Evolutionary conservation across 73 alveolate species (phyloP).

Genomic region (Breviolum minutum): DNA sequence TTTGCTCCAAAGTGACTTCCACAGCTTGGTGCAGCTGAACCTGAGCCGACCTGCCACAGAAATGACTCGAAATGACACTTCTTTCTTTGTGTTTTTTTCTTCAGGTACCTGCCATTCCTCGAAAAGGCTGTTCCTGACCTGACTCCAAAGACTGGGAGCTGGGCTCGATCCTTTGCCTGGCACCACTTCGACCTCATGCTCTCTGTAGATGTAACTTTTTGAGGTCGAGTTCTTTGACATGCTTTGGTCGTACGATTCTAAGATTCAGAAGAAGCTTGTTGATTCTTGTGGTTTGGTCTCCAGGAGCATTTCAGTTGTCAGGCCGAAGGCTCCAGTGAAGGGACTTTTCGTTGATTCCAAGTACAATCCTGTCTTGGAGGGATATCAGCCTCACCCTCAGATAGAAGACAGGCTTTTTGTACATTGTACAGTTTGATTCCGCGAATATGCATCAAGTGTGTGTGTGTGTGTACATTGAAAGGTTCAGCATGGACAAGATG

Average conservation of each 20-base stretch:
- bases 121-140: constrained; percentile 20
- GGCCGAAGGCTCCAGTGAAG: constrained; percentile 24
- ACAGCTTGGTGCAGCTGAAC: too few relatives aligned
- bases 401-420: too few relatives aligned
- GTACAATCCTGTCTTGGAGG: constrained; percentile 63
- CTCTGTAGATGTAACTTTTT: neutral
- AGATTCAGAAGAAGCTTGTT: neutral
- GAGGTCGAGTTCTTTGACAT: constrained; percentile 69
- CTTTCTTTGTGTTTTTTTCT: neutral
- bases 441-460: neutral
- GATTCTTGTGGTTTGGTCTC: neutral
- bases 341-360: constrained; percentile 38
- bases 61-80: neutral
- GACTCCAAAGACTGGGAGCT: constrained; percentile 14
- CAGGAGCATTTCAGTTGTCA: neutral
- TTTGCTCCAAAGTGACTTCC: too few relatives aligned
- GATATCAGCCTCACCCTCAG: constrained; percentile 2
- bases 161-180: constrained; percentile 16
- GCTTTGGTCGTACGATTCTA: constrained; percentile 59
- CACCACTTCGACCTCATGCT: neutral
- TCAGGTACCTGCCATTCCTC: constrained; percentile 39
- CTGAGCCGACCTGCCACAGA: neutral
- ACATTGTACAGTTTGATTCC: neutral
- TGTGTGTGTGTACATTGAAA: neutral
- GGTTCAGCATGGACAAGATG: constrained; percentile 70